Evolutionary conservation across 2,329 filamentous ascomycete genomes (phyloP).

Genomic region (Trichocomaceae sp.): DNA sequence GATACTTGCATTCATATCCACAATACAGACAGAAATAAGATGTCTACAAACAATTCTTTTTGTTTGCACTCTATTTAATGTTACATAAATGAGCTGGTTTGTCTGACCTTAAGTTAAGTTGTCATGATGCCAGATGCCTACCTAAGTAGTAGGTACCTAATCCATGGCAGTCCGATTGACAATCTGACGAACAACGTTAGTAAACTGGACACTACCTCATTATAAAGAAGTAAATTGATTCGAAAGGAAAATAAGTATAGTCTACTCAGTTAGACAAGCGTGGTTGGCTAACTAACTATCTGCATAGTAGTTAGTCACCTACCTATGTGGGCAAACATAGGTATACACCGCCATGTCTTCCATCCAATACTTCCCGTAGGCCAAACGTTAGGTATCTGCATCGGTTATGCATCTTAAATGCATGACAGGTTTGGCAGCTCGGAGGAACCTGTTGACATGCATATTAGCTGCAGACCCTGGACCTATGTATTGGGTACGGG

Average conservation of each 20-base stretch:
- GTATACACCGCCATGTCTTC: not conserved
- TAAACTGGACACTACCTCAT: not conserved
- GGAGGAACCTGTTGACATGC: not conserved
- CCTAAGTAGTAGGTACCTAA: no score
- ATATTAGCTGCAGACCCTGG: not conserved
- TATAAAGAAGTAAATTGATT: no score
- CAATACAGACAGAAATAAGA: not conserved
- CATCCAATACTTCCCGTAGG: not conserved
- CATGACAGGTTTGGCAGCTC: not conserved
- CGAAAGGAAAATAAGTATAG: no score
- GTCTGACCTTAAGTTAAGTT: not conserved
- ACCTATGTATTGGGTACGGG: no score
- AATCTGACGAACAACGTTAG: not conserved
- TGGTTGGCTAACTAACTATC: no score
- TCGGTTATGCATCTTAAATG: not conserved
- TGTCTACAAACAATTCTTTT: not conserved
- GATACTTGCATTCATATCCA: not conserved
- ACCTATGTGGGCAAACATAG: not conserved
- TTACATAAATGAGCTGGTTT: not conserved
- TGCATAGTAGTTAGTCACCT: no score
- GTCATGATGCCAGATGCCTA: no score
- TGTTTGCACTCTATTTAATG: not conserved
- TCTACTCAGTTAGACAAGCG: no score
- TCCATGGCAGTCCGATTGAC: not conserved
- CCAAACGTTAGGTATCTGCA: not conserved